A percentile compares a stretch with the other conserved stretches of the same genome.
Evolutionary conservation across 2,329 filamentous ascomycete species (phyloP).

Genomic region (Nakataea oryzae): DNA sequence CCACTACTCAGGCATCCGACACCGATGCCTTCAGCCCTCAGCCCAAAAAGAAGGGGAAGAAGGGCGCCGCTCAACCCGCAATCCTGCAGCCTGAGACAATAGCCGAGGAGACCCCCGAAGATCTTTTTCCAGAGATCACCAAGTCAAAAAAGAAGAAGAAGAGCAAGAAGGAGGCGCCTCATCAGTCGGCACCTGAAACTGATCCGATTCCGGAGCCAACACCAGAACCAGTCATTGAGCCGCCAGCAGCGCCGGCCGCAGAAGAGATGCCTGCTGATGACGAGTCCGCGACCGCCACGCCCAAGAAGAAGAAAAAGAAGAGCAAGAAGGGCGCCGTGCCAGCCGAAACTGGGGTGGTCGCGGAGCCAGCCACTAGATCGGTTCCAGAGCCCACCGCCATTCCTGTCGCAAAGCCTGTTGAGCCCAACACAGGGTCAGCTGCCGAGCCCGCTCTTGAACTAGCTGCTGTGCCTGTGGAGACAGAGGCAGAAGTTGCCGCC

Average conservation of each 20-base stretch:
- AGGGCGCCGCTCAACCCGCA: not conserved
- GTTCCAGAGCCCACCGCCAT: not conserved
- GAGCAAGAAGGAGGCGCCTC: not conserved
- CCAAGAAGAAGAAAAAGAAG: not conserved
- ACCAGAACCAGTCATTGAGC: not conserved
- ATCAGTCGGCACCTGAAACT: not conserved
- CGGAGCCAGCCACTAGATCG: constrained; percentile 2
- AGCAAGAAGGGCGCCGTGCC: not conserved
- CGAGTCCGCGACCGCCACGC: not conserved
- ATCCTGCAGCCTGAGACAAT: not conserved
- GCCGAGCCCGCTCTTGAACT: not conserved
- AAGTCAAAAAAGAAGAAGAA: constrained; percentile 1
- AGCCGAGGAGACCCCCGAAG: not conserved
- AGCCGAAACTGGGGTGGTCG: not conserved
- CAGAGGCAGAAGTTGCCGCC: too few species aligned
- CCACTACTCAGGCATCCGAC: not conserved
- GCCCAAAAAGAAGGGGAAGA: constrained; percentile 6
- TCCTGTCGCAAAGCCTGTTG: not conserved
- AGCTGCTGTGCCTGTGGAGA: too few species aligned
- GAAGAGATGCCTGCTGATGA: not conserved
- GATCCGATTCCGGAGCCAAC: not conserved
- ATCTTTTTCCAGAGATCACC: not conserved
- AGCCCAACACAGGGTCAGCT: not conserved
- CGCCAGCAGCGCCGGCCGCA: not conserved
- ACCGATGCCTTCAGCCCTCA: not conserved